A percentile compares a stretch with the other conserved stretches of the same genome.
These are phyloP conservation scores for Endocalyx cinctus DNA, from an alignment of 2,329 filamentous ascomycete genomes.

Conservation along the genomic window DNA sequence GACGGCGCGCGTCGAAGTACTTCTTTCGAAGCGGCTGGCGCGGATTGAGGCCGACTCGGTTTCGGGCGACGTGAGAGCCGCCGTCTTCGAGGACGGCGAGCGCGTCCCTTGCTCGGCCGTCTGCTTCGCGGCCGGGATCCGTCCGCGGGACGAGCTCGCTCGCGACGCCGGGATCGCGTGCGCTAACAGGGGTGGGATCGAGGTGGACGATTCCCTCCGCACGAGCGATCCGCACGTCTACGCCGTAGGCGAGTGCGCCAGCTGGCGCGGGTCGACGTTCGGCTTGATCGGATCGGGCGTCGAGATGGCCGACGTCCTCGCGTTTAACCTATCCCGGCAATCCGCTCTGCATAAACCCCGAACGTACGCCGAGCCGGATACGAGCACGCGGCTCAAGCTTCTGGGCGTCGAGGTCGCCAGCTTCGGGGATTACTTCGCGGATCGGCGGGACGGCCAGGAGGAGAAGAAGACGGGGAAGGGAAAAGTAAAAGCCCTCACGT, in stretches of 20 bases:
- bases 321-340: constrained; percentile 88
- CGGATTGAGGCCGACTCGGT: constrained; percentile 64
- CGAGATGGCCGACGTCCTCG: constrained; percentile 87
- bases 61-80: constrained; percentile 65
- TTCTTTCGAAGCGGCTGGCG: constrained; percentile 71
- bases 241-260: constrained; percentile 86
- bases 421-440: constrained; percentile 91
- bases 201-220: constrained; percentile 61
- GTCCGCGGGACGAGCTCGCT: constrained; percentile 74
- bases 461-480: constrained; percentile 31
- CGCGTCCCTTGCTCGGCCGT: constrained; percentile 72
- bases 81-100: constrained; percentile 78
- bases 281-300: constrained; percentile 85
- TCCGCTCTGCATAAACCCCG: constrained; percentile 66
- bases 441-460: constrained; percentile 44
- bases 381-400: constrained; percentile 89
- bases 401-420: constrained; percentile 88
- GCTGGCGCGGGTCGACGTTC: constrained; percentile 82
- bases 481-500: constrained; percentile 74
- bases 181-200: constrained; percentile 67
- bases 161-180: constrained; percentile 65
- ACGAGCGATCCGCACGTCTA: constrained; percentile 73
- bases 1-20: constrained; percentile 76
- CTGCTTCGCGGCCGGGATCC: constrained; percentile 87
- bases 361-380: constrained; percentile 73